Base-by-base conservation (phyloP, 345 rosid species). In the Hevea brasiliensis region DNA sequence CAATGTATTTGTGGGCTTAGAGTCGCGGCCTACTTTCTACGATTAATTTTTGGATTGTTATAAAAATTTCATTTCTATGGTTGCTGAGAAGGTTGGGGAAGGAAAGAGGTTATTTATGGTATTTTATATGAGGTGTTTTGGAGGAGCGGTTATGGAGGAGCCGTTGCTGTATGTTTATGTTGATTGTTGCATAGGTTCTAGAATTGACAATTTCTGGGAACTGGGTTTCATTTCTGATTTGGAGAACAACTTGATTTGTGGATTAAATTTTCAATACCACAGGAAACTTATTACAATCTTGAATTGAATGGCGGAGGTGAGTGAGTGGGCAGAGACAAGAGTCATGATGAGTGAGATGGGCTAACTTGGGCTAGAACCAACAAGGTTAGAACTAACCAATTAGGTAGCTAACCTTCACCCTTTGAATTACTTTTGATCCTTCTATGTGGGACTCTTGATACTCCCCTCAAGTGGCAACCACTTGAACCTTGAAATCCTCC, bases 81-180 rank as follows among this genome's bases (percentile, higher is more conserved):
- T 74, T 58, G 61, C 48, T 50, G 67, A 48, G 64, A 60, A 51
- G 44, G 20, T 60, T 54, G 56, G 72, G 32, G 37, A 20, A 32
- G 51, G 48, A 59, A 65, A 32, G 51, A 41, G 45, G 10, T 53
- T 20, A 53, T 65, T 20, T 61, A 5, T 26, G 56, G 54, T 44
- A 14, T 32, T 37, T 14, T 35, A 20, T 51, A 20, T 18, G 41
- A 20, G 60, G 27, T 29, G 27, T 17, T 21, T 51, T 20, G 50
- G 58, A 51, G 57, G 53, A 51, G 21, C 5, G 20, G 23, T 15
- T n/a, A 50, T 68, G 20, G 17, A n/a, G 17, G 50, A 8, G 5
- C 21, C 14, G 11, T 40, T 53, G 12, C 15, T 61, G 24, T 15
- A 45, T 45, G 2, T 32, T 32, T 17, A 27, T 61, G 41, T 32